Conservation (phyloP, 345 rosid species). For the Aquilaria sinensis region DNA sequence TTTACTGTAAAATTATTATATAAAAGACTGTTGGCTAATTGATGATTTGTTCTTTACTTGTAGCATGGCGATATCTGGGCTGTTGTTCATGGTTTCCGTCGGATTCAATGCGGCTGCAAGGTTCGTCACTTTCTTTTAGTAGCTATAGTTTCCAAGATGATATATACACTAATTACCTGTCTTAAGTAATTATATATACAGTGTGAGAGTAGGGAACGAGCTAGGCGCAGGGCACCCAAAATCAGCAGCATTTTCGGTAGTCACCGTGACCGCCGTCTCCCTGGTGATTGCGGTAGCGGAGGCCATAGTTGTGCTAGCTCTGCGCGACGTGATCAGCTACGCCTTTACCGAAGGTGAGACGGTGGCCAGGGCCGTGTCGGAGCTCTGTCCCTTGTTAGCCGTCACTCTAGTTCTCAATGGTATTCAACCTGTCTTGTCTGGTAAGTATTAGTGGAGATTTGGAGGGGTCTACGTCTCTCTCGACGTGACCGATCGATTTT, state of each 20-base stretch:
- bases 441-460: constrained; percentile 17
- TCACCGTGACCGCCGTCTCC: constrained; percentile 31
- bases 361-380: constrained; percentile 50
- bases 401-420: constrained; percentile 44
- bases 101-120: constrained; percentile 95
- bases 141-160: not conserved
- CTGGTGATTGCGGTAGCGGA: constrained; percentile 37
- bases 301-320: constrained; percentile 30
- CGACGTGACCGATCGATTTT: too few species aligned
- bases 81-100: constrained; percentile 68
- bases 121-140: constrained; percentile 22
- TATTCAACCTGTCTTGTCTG: constrained; percentile 59
- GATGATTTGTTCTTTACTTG: not conserved
- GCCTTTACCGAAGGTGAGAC: constrained; percentile 50
- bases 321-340: constrained; percentile 48
- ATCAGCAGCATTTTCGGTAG: constrained; percentile 50
- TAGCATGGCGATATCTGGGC: constrained; percentile 52
- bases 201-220: constrained; percentile 70
- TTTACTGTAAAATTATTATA: too few species aligned
- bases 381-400: constrained; percentile 49
- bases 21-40: too few species aligned
- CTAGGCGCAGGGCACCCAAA: constrained; percentile 71
- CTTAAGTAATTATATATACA: constrained; percentile 8
- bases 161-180: not conserved
- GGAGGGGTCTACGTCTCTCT: too few species aligned